phyloP scores from a whole-genome alignment of 148 eudicot genomes.

The Cornus controversa region DNA sequence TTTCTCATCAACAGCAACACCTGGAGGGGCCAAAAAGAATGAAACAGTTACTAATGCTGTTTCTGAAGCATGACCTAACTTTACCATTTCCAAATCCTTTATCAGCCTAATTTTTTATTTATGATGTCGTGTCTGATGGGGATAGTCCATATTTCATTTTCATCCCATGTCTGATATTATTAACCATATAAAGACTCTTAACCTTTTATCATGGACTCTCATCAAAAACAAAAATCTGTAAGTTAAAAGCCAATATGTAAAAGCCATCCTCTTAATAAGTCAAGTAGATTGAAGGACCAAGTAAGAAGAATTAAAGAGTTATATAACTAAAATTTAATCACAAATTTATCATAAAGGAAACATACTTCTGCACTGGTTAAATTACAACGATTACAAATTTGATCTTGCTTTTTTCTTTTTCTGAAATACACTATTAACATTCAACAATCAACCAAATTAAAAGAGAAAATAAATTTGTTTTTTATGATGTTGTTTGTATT shows the following conservation, averaged over 20 bases:
- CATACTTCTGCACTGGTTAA: no score
- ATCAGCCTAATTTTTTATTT: neutral
- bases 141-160: neutral
- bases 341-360: neutral
- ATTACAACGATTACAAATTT: no score
- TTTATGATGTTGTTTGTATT: neutral
- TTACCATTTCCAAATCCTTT: neutral
- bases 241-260: neutral
- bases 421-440: no score
- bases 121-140: neutral
- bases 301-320: neutral
- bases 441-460: no score
- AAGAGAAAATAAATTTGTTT: no score
- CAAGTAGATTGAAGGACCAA: neutral
- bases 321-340: neutral
- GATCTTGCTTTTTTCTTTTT: neutral
- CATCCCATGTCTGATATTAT: neutral
- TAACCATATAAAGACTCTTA: neutral
- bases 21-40: slow-evolving; percentile 34
- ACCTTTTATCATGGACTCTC: neutral
- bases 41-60: neutral
- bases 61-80: neutral
- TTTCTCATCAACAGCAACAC: slow-evolving; percentile 84
- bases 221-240: neutral
- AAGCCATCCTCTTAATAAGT: neutral